Evolutionary conservation across 306 rosid genomes (phyloP).

Genomic region (Sicyos edulis): DNA sequence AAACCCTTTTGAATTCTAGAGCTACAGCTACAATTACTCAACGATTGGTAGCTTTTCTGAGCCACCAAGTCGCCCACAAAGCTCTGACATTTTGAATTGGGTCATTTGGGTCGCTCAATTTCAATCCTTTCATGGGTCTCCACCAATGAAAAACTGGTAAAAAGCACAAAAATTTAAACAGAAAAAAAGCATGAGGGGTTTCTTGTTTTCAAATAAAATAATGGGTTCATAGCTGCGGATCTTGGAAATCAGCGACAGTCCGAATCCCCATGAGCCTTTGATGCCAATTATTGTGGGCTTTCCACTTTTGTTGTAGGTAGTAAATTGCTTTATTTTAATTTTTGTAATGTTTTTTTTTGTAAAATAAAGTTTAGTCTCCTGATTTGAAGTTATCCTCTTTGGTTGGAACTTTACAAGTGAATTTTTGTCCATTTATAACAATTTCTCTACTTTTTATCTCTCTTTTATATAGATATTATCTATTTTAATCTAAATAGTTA

Average conservation of each 20-base stretch:
- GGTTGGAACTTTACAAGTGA: no score
- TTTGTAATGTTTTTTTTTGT: no score
- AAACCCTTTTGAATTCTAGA: not conserved
- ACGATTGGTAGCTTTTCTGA: conserved; percentile 18
- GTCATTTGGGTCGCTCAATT: not conserved
- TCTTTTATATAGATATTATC: no score
- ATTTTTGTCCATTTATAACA: no score
- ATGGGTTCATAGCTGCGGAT: conserved; percentile 36
- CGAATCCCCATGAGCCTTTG: conserved; percentile 96
- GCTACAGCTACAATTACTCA: not conserved
- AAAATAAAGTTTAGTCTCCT: no score
- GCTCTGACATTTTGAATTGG: not conserved
- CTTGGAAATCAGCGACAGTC: conserved; percentile 94
- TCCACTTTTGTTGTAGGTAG: conserved; percentile 44
- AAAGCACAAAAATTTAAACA: not conserved
- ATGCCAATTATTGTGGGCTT: conserved; percentile 97
- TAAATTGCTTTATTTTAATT: no score
- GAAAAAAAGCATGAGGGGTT: conserved; percentile 10
- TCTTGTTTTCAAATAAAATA: conserved; percentile 16
- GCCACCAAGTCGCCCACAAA: not conserved
- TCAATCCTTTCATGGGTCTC: not conserved
- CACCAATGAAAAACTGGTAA: not conserved
- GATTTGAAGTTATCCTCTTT: no score
- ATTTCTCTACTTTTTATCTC: no score
- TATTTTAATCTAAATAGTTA: no score